Evolutionary conservation across 2,329 filamentous ascomycete species (phyloP), one percentile per base, ranked within the genome.

Genomic region (Tolypocladium guangdongense): DNA sequence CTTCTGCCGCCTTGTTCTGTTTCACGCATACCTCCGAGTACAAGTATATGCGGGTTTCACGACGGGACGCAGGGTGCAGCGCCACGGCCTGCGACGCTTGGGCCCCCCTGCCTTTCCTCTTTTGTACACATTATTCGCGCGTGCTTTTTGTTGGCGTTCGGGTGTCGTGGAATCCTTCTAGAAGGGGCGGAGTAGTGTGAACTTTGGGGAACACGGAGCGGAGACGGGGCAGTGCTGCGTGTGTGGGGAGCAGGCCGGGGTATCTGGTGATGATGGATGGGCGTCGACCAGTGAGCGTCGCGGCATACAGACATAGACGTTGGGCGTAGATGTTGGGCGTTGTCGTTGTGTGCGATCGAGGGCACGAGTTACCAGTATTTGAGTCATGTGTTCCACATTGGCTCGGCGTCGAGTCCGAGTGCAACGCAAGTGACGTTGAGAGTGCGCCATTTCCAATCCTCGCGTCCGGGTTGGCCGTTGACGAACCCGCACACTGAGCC

Each of bases 141-240:
- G 32, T 49, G 46, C n/a, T 12, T 22, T 16, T 2, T 20, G 5
- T 24, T 14, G 32, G 8, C 32, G 47, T 35, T 46, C 32, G 62
- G 62, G 57, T 63, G 58, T 59, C 60, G 59, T 60, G 62, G 63
- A 66, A 66, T 62, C 62, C 61, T 66, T 66, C 64, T 63, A 61
- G 64, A 66, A 66, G 63, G 57, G 57, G 56, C 55, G 57, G n/a
- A n/a, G 52, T 46, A 46, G 51, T 54, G 54, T 57, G n/a, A 54
- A 46, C 43, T 4, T 20, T 46, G 27, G 43, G 43, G 43, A 32
- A 46, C 7, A 3, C 12, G 16, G 27, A 20, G 43, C 43, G 27
- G 18, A 33, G 43, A 46, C 18, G 43, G 43, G 43, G 43, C 43
- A 46, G 43, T 46, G 43, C 27, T 46, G 18, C 18, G 27, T 14